These are phyloP conservation scores for Daedalea quercina DNA, from an alignment of 768 basidiomycete genomes.

Conservation along the genomic window DNA sequence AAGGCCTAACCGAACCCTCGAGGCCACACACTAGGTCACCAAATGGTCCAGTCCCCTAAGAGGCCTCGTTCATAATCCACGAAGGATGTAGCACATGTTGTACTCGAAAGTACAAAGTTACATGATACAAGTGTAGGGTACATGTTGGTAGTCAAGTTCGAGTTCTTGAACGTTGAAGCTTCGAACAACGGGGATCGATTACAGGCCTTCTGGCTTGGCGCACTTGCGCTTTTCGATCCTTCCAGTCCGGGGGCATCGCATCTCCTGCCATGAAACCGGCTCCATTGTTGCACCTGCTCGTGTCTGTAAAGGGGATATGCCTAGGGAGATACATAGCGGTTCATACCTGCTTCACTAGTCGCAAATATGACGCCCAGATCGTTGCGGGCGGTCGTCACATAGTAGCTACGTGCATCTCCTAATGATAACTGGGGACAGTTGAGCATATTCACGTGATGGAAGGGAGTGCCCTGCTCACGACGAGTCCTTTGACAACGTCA, in stretches of 20 bases:
- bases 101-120: too few species aligned
- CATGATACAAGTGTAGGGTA: too few species aligned
- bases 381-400: constrained; percentile 85
- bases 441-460: neutral
- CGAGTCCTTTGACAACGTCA: constrained; percentile 81
- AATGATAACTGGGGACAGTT: constrained; percentile 65
- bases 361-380: constrained; percentile 91
- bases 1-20: too few species aligned
- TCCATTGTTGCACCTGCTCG: constrained; percentile 75
- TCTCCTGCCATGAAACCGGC: constrained; percentile 86
- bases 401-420: constrained; percentile 88
- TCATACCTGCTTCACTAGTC: constrained; percentile 75
- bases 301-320: neutral
- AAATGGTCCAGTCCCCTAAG: too few species aligned
- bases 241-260: constrained; percentile 82
- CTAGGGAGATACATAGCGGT: neutral
- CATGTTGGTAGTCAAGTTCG: too few species aligned
- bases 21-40: too few species aligned
- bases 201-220: constrained; percentile 72
- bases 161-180: too few species aligned
- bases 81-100: too few species aligned
- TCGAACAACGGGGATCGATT: too few species aligned
- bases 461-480: constrained; percentile 44
- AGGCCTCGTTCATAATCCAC: too few species aligned
- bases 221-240: constrained; percentile 78